Percentiles rank a stretch among this genome's conserved stretches.
These are phyloP conservation scores for Astrephomene gubernaculifera DNA, from an alignment of 139 green algal species.

Conservation along the genomic window DNA sequence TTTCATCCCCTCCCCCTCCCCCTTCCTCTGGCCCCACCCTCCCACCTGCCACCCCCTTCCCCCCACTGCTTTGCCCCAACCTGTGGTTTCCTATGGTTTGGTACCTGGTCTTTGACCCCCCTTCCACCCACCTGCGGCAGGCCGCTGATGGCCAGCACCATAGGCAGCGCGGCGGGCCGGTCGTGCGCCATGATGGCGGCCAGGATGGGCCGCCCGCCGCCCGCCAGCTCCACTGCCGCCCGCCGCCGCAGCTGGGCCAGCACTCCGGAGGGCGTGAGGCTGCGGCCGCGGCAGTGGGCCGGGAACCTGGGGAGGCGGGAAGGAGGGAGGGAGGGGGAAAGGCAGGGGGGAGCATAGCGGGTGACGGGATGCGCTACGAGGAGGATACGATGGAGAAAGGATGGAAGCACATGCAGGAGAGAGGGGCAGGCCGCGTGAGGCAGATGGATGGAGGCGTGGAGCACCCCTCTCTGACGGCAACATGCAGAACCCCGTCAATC, in stretches of 20 bases:
- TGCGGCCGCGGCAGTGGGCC: slow-evolving; percentile 20
- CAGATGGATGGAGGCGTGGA: too few species aligned
- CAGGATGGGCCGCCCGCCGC: slow-evolving; percentile 64
- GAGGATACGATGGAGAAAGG: neutral
- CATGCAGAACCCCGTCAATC: neutral
- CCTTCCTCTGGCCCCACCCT: too few species aligned
- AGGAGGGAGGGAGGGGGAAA: neutral
- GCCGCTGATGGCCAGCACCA: slow-evolving; percentile 69
- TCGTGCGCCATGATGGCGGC: slow-evolving; percentile 75
- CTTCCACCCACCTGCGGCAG: neutral
- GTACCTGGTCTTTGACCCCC: neutral
- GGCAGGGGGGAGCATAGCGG: neutral
- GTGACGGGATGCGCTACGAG: too few species aligned
- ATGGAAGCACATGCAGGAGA: neutral
- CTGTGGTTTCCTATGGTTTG: too few species aligned
- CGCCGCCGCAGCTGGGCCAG: slow-evolving; percentile 40
- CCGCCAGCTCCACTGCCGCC: slow-evolving; percentile 45
- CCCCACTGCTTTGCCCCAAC: too few species aligned
- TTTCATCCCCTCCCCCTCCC: too few species aligned
- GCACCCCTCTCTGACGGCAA: neutral
- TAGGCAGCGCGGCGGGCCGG: slow-evolving; percentile 44
- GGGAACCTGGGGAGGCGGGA: neutral
- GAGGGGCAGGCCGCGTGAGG: too few species aligned
- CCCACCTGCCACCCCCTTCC: too few species aligned
- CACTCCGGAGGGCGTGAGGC: slow-evolving; percentile 13